Base-by-base conservation (phyloP, 73 alveolate species). In the Paramecium octaurelia region DNA sequence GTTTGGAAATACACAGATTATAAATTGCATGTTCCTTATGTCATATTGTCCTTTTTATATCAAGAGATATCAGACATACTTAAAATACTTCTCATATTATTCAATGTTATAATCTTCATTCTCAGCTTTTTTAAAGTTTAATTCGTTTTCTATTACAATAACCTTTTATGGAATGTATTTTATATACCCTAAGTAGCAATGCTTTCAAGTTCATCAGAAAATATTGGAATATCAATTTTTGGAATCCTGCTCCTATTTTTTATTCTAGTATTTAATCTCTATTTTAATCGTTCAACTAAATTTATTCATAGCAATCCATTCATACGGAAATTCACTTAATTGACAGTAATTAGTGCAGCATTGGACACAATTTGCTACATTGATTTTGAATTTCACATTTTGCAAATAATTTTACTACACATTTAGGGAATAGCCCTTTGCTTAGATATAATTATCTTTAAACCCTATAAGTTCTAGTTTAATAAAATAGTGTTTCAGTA, bases 111-210 rank as follows among this genome's bases (percentile, higher is more conserved):
- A 64, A 31, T 64, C 50, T 64, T 64, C 27, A 31, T 64, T 27
- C 50, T 64, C 48, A 64, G 84, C 84, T 64, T 64, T 64, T 64
- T 64, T 31, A 64, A 64, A 64, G 16, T 64, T 64, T 1, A 64
- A 64, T 64, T 64, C 4, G 46, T 64, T 31, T 64, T 64, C 46
- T 64, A 64, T 64, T 64, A 64, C 14, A 64, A 64, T 64, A 64
- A 64, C 84, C 84, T 64, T 11, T 64, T 64, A 64, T 64, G 84
- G 84, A 64, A 14, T 64, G 29, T 64, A 31, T 64, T 64, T 64
- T 64, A 64, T 64, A 64, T 64, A 31, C 84, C 84, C 14, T 34
- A 64, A 64, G 84, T 64, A 64, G 84, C 48, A 0, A 64, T 64
- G 84, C 50, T 64, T 10, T 27, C 50, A 31, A 64, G 24, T 64